Conservation (phyloP, 1,284 basidiomycete species). For the Papiliotrema fonsecae region DNA sequence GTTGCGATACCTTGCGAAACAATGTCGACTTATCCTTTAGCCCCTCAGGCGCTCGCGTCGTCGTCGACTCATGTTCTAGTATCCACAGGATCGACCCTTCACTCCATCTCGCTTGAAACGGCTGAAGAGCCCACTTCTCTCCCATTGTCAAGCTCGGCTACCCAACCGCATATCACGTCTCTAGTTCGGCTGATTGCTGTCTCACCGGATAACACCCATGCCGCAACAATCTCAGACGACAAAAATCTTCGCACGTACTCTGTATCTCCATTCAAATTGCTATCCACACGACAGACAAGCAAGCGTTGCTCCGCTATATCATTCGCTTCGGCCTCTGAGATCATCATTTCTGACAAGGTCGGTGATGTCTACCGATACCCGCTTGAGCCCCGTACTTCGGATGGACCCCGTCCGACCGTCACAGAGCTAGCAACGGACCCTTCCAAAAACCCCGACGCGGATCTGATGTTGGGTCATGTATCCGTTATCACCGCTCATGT, state of each 20-base stretch:
- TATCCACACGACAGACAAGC: conserved; percentile 7
- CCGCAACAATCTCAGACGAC: conserved; percentile 69
- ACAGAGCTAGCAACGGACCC: conserved; percentile 66
- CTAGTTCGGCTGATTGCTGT: conserved; percentile 61
- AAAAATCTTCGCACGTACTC: conserved; percentile 73
- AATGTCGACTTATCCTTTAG: background rate
- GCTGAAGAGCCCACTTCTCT: conserved; percentile 2
- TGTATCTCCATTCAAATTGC: conserved; percentile 1
- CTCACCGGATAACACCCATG: conserved; percentile 51
- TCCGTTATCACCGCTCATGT: conserved; percentile 72
- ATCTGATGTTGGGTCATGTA: conserved; percentile 75
- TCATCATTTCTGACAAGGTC: conserved; percentile 43
- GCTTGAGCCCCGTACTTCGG: conserved; percentile 57
- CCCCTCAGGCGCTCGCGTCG: background rate
- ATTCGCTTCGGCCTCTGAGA: conserved; percentile 17
- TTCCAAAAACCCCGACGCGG: conserved; percentile 57
- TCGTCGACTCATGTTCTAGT: background rate
- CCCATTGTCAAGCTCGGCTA: background rate
- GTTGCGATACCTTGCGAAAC: background rate
- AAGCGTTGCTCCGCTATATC: conserved; percentile 25
- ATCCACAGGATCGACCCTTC: conserved; percentile 1
- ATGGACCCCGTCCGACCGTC: conserved; percentile 25
- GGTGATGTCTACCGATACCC: conserved; percentile 44
- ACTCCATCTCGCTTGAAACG: background rate
- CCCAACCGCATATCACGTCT: conserved; percentile 4